Percentiles rank a stretch among this genome's conserved stretches.
Conservation (phyloP, 202 grass and related monocot species). For the Hordeum pubiflorum region DNA sequence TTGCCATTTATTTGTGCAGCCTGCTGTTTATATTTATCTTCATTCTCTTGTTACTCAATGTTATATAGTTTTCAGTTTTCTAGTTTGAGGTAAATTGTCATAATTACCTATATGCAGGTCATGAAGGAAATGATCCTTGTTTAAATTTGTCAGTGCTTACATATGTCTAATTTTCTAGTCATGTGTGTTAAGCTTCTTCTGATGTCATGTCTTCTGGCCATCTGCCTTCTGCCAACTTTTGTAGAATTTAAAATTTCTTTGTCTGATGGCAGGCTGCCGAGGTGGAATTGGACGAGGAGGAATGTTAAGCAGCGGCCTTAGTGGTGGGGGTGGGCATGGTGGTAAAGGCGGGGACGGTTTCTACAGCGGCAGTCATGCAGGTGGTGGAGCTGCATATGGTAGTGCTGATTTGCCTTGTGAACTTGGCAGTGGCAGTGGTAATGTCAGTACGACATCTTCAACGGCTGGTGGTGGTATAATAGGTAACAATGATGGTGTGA, state of each 20-base stretch:
- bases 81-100: slow-evolving; percentile 1
- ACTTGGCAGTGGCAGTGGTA: slow-evolving; percentile 94
- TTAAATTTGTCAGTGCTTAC: background rate
- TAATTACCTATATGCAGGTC: too few species aligned
- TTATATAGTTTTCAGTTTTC: background rate
- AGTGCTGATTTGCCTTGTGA: slow-evolving; percentile 91
- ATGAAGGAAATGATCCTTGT: too few species aligned
- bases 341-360: slow-evolving; percentile 82
- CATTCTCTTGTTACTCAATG: background rate
- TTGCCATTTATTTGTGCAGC: background rate
- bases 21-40: background rate
- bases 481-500: slow-evolving; percentile 39
- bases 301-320: slow-evolving; percentile 52
- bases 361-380: slow-evolving; percentile 35
- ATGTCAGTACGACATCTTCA: slow-evolving; percentile 57
- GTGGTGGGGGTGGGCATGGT: slow-evolving; percentile 87
- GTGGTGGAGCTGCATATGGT: slow-evolving; percentile 73
- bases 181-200: background rate
- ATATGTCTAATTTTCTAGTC: background rate
- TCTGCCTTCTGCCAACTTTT: background rate
- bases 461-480: slow-evolving; percentile 89
- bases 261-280: slow-evolving; percentile 64
- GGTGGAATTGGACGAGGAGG: slow-evolving; percentile 78
- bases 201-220: background rate
- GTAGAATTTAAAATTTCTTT: background rate